Evolutionary conservation across 2,329 filamentous ascomycete genomes (phyloP).

Genomic region (Ascochyta clinopodiicola): DNA sequence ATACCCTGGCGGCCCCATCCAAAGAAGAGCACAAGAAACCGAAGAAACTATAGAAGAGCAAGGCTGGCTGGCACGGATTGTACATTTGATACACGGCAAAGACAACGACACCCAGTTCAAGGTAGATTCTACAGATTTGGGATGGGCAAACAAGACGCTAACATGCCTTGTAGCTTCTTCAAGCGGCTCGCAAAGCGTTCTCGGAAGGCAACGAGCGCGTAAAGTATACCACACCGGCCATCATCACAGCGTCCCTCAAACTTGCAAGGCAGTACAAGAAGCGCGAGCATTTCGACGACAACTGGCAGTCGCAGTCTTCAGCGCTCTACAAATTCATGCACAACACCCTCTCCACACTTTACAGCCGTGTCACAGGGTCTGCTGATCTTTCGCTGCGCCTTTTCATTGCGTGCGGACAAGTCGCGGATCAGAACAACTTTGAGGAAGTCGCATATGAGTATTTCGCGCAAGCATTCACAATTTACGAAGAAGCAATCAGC

Average conservation of each 20-base stretch:
- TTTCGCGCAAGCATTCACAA: conserved; percentile 96
- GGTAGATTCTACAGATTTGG: conserved; percentile 41
- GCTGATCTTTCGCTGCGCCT: conserved; percentile 88
- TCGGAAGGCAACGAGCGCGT: conserved; percentile 93
- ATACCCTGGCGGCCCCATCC: conserved; percentile 78
- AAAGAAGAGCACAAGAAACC: conserved; percentile 81
- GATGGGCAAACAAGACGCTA: neutral
- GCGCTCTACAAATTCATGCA: conserved; percentile 96
- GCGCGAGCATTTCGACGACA: conserved; percentile 84
- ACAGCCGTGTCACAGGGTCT: conserved; percentile 83
- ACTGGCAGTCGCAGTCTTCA: conserved; percentile 75
- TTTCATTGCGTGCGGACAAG: conserved; percentile 90
- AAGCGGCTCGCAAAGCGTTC: conserved; percentile 85
- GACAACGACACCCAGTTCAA: conserved; percentile 95
- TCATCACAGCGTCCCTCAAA: conserved; percentile 89
- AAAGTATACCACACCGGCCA: conserved; percentile 90
- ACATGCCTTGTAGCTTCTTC: conserved; percentile 67
- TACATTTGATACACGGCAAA: conserved; percentile 82
- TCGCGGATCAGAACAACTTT: conserved; percentile 87
- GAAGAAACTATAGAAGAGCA: conserved; percentile 98
- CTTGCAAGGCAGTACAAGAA: conserved; percentile 87
- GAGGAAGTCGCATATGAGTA: conserved; percentile 98
- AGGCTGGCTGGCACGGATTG: conserved; percentile 91
- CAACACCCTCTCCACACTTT: conserved; percentile 82
- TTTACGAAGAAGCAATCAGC: conserved; percentile 95